Evolutionary conservation across 192 early-diverging fungal genomes (phyloP), one percentile per base, ranked within the genome.

Genomic region (Backusella australiensis): DNA sequence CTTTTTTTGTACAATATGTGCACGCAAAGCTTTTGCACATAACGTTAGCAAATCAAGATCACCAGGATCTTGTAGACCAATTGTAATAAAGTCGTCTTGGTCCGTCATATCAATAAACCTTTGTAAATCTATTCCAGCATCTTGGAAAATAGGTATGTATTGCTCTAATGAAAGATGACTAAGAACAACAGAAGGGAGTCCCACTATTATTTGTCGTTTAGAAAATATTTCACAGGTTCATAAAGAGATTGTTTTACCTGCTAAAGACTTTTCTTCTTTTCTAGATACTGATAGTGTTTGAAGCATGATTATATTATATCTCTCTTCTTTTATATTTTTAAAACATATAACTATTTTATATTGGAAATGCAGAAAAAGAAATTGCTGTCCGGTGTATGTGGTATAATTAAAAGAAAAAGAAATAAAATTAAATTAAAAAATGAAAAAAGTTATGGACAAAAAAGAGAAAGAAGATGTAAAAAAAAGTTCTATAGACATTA

Each of bases 21-120:
- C 42, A 14, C 46, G n/a, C 5, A 75, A 29, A 0, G 63, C 12
- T 46, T 42, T 32, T 34, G 56, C 35, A 52, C 56, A 68, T 19
- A 44, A 11, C 8, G 41, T 29, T n/a, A 75, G 65, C 42, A 56
- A 17, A 66, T 67, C 59, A 42, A 56, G 35, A 23, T 75, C 74
- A 1, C 41, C 29, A 46, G 41, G 26, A 49, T 75, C 74, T 19
- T 35, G 21, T 29, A 75, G 56, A 29, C 74, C 74, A 46, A 75
- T 75, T 34, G 41, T 75, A 21, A 44, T 21, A 34, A 75, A 75
- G 67, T 75, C 74, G 1, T 6, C 34, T 32, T 46, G 72, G 17
- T 75, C 74, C 36, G 56, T 44, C 74, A 75, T 75, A 23, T n/a
- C 26, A 29, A 75, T 39, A 34, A 75, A 68, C n/a, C 34, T 34